phyloP scores from a whole-genome alignment of 2,329 filamentous ascomycete species.

The Alternaria brassicae region DNA sequence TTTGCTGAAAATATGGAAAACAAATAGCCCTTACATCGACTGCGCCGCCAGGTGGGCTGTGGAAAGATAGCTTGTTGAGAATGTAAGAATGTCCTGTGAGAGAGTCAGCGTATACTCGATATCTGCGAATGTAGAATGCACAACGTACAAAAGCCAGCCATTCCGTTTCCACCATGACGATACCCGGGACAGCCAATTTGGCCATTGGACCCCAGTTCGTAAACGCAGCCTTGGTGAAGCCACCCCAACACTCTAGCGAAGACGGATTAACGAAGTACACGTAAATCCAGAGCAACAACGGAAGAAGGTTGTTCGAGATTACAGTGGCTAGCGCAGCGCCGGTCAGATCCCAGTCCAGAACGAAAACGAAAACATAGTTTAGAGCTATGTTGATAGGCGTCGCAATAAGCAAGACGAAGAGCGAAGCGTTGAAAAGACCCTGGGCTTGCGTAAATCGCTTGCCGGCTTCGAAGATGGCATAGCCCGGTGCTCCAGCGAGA shows the following conservation, averaged over 20 bases:
- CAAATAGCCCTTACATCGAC: conserved; percentile 23
- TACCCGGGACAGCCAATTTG: conserved; percentile 83
- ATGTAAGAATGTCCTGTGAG: conserved; percentile 59
- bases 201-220: conserved; percentile 85
- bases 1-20: neutral
- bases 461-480: conserved; percentile 61
- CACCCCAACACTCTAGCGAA: conserved; percentile 69
- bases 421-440: conserved; percentile 60
- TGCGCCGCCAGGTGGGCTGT: conserved; percentile 86
- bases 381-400: conserved; percentile 58
- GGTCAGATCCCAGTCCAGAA: conserved; percentile 55
- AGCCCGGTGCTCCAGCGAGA: conserved; percentile 60
- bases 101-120: neutral
- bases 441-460: conserved; percentile 65
- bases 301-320: conserved; percentile 58
- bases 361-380: conserved; percentile 58
- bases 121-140: neutral
- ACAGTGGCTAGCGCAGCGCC: conserved; percentile 61
- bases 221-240: conserved; percentile 72
- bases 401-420: conserved; percentile 57
- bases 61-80: conserved; percentile 80
- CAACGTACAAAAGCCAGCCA: conserved; percentile 43
- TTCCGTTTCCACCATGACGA: conserved; percentile 87
- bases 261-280: conserved; percentile 50
- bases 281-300: conserved; percentile 58